phyloP scores from a whole-genome alignment of 495 filamentous ascomycete genomes.

The Penicillium steckii region DNA sequence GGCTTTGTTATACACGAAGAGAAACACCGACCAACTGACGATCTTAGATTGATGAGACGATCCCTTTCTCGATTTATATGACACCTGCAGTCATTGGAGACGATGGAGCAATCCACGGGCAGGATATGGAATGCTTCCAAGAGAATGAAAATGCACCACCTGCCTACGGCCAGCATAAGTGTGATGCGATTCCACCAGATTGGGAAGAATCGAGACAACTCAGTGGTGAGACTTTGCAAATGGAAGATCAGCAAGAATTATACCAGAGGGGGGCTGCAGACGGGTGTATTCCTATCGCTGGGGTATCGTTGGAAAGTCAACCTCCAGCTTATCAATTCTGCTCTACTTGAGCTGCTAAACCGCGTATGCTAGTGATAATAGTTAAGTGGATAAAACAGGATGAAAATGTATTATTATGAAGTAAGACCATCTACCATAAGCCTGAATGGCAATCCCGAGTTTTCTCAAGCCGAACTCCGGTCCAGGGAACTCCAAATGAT shows the following conservation, averaged over 20 bases:
- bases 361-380: no score
- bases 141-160: conserved; percentile 11
- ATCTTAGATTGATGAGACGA: conserved; percentile 15
- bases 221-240: not conserved
- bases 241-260: not conserved
- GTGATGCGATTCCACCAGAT: not conserved
- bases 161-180: conserved; percentile 12
- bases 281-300: not conserved
- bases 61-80: conserved; percentile 23
- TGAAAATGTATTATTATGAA: conserved; percentile 5
- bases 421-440: not conserved
- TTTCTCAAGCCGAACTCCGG: conserved; percentile 25
- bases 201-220: not conserved
- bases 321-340: not conserved
- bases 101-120: conserved; percentile 1
- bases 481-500: conserved; percentile 19
- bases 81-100: conserved; percentile 5
- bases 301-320: not conserved
- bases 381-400: not conserved
- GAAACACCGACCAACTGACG: no score
- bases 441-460: conserved; percentile 8
- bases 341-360: not conserved
- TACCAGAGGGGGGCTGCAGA: no score
- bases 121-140: conserved; percentile 5
- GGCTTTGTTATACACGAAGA: no score